Percentiles rank a stretch among this genome's conserved stretches.
These are phyloP conservation scores for Peniophora sp. DNA, from an alignment of 1,284 basidiomycete genomes.

Conservation along the genomic window DNA sequence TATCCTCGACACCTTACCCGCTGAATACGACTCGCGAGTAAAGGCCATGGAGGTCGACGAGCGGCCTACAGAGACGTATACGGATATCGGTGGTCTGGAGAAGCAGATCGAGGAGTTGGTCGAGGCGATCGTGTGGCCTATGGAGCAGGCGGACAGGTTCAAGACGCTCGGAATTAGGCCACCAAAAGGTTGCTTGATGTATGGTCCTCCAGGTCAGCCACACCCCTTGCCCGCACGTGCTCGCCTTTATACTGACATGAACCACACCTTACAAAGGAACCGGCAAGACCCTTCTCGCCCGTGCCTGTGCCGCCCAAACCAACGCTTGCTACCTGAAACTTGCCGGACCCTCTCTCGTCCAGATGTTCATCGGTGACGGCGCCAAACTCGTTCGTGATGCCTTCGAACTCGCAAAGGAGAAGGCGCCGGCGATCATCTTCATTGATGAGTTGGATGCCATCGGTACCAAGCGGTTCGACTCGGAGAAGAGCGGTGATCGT, in stretches of 20 bases:
- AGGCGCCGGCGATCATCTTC: slow-evolving; percentile 75
- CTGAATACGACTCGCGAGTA: slow-evolving; percentile 73
- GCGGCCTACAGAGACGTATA: slow-evolving; percentile 72
- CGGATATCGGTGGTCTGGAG: slow-evolving; percentile 74
- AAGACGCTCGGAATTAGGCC: slow-evolving; percentile 77
- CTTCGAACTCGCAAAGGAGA: slow-evolving; percentile 73
- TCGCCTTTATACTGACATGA: slow-evolving; percentile 1
- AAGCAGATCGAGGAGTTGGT: slow-evolving; percentile 81
- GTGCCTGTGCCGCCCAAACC: slow-evolving; percentile 78
- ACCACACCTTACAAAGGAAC: slow-evolving; percentile 41
- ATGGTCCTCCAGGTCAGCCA: slow-evolving; percentile 61
- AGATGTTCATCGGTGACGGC: slow-evolving; percentile 82
- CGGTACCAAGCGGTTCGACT: slow-evolving; percentile 77
- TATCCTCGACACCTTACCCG: slow-evolving; percentile 81
- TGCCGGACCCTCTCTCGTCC: slow-evolving; percentile 70
- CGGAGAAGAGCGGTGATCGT: slow-evolving; percentile 71
- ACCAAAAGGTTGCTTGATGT: slow-evolving; percentile 76
- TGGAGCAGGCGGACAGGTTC: slow-evolving; percentile 79
- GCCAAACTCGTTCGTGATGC: slow-evolving; percentile 75
- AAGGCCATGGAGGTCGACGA: slow-evolving; percentile 94
- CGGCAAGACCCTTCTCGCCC: slow-evolving; percentile 71
- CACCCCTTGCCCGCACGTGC: not conserved
- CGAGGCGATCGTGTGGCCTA: slow-evolving; percentile 74
- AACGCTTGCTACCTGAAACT: slow-evolving; percentile 78
- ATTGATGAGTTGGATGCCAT: slow-evolving; percentile 80